phyloP scores from a whole-genome alignment of 2,329 filamentous ascomycete species.

The Neoscytalidium dimidiatum region DNA sequence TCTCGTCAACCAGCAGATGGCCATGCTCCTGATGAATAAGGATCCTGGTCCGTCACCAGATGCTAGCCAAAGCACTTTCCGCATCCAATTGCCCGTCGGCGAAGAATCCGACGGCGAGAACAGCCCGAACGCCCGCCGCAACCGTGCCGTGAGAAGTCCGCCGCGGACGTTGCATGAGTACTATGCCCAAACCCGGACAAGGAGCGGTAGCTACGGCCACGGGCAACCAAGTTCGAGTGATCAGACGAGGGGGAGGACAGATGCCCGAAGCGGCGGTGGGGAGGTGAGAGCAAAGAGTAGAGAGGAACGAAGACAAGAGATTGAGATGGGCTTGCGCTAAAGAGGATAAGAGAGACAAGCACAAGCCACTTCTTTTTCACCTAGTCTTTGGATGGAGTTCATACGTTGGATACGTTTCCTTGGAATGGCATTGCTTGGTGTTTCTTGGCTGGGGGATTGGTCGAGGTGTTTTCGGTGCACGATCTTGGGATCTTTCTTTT shows the following conservation, averaged over 20 bases:
- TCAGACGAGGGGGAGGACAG: neutral
- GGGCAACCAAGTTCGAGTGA: neutral
- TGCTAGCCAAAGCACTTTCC: slow-evolving; percentile 44
- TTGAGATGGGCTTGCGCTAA: slow-evolving; percentile 36
- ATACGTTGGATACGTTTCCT: neutral
- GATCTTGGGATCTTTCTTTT: neutral
- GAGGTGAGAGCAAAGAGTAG: slow-evolving; percentile 33
- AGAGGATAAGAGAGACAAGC: neutral
- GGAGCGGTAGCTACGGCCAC: neutral
- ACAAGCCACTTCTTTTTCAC: neutral
- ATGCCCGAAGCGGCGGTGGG: neutral
- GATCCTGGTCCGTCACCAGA: slow-evolving; percentile 36
- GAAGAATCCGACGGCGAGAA: slow-evolving; percentile 13
- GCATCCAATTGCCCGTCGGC: slow-evolving; percentile 38
- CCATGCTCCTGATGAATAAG: slow-evolving; percentile 45
- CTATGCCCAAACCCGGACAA: neutral
- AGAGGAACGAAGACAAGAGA: slow-evolving; percentile 43
- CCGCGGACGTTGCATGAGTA: slow-evolving; percentile 2
- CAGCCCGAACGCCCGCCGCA: slow-evolving; percentile 3
- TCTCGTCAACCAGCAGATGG: slow-evolving; percentile 52
- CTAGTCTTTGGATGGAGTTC: slow-evolving; percentile 4
- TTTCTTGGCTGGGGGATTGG: slow-evolving; percentile 4
- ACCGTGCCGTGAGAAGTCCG: neutral
- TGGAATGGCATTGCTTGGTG: neutral
- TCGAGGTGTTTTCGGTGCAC: neutral